A percentile compares a stretch with the other conserved stretches of the same genome.
Evolutionary conservation across 257 asterid genomes (phyloP).

Genomic region (Solanum phureja): DNA sequence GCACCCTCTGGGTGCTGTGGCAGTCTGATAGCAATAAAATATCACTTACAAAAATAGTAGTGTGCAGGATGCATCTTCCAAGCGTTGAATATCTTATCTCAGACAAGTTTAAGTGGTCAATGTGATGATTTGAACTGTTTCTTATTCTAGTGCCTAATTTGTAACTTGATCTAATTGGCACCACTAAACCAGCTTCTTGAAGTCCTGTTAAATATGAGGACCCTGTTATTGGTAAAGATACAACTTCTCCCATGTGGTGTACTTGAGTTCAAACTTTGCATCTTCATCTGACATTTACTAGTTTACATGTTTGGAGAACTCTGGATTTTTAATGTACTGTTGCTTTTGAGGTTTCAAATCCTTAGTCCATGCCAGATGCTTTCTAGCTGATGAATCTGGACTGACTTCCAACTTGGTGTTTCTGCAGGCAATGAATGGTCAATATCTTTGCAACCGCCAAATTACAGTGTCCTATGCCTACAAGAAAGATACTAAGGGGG

Average conservation of each 20-base stretch:
- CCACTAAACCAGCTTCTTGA: not conserved
- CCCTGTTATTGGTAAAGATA: not conserved
- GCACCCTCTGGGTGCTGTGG: not conserved
- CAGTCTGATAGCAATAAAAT: not conserved
- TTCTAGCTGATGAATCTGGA: not conserved
- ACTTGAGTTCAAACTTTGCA: not conserved
- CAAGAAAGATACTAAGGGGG: conserved; percentile 98
- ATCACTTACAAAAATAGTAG: not conserved
- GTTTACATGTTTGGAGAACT: not conserved
- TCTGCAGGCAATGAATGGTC: conserved; percentile 93
- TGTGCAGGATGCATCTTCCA: not conserved
- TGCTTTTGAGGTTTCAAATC: not conserved
- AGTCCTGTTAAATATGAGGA: not conserved
- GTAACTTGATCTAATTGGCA: not conserved
- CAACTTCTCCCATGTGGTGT: not conserved
- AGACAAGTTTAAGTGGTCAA: not conserved
- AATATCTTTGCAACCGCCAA: conserved; percentile 92
- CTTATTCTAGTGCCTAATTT: not conserved
- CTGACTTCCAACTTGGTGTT: not conserved
- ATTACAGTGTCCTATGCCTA: conserved; percentile 93
- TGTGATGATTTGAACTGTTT: not conserved
- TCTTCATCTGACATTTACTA: not conserved
- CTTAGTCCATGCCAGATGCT: not conserved
- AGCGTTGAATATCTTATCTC: not conserved
- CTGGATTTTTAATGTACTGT: not conserved